Percentiles rank a stretch among this genome's conserved stretches.
Conservation (phyloP, 345 rosid genomes). For the Euphorbia lathyris region DNA sequence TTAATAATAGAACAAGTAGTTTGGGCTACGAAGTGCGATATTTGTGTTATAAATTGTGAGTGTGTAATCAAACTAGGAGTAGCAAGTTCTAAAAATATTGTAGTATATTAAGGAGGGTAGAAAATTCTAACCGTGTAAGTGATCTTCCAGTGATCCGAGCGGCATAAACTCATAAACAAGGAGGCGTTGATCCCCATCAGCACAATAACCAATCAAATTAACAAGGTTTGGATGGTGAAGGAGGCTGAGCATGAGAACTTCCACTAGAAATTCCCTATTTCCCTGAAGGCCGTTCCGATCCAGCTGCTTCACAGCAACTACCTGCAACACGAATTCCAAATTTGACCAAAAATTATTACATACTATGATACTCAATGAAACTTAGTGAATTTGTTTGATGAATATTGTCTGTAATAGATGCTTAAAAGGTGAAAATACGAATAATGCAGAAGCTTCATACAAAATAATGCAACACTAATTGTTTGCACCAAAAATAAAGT, state of each 20-base stretch:
- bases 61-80: not conserved
- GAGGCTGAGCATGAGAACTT: constrained; percentile 96
- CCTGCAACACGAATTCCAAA: constrained; percentile 43
- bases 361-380: not conserved
- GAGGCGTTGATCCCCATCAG: constrained; percentile 96
- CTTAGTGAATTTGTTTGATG: not conserved
- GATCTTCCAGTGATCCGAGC: constrained; percentile 91
- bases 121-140: constrained; percentile 74
- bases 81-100: no score
- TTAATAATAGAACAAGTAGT: not conserved
- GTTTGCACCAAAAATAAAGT: no score
- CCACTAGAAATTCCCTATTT: constrained; percentile 96
- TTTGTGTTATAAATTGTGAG: not conserved
- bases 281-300: constrained; percentile 96
- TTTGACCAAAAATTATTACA: constrained; percentile 10
- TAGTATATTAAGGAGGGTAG: not conserved
- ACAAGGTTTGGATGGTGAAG: constrained; percentile 93
- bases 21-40: not conserved
- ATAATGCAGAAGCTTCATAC: not conserved
- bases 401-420: not conserved
- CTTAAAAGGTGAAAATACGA: not conserved
- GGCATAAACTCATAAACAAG: constrained; percentile 98
- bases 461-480: not conserved
- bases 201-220: constrained; percentile 94
- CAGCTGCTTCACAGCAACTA: constrained; percentile 91